Conservation (phyloP, 2,329 filamentous ascomycete species). For the Emmonsiellopsis sp. region DNA sequence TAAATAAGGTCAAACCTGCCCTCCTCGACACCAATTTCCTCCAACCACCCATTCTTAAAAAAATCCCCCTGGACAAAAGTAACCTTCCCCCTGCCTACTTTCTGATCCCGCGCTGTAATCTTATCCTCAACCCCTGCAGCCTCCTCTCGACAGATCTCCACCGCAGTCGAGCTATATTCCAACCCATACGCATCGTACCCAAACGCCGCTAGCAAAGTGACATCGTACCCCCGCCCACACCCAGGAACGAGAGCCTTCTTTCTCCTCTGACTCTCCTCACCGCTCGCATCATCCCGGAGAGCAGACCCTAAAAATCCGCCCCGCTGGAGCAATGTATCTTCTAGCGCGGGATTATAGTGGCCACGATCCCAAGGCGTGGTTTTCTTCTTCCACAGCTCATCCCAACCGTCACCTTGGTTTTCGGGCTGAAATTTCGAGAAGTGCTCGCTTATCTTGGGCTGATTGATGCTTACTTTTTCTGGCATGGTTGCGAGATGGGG, state of each 20-base stretch:
- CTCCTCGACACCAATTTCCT: slow-evolving; percentile 22
- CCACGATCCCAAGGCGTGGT: slow-evolving; percentile 53
- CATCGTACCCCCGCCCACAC: slow-evolving; percentile 75
- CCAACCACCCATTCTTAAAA: slow-evolving; percentile 35
- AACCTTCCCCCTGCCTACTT: slow-evolving; percentile 28
- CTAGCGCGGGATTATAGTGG: slow-evolving; percentile 50
- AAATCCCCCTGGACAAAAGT: slow-evolving; percentile 39
- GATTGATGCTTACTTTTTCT: not conserved
- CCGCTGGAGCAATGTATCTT: slow-evolving; percentile 41
- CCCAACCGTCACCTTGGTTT: slow-evolving; percentile 43
- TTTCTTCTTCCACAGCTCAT: slow-evolving; percentile 46
- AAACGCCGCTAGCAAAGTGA: slow-evolving; percentile 61
- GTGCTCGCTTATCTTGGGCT: slow-evolving; percentile 20
- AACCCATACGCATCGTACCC: slow-evolving; percentile 72
- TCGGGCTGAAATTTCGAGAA: slow-evolving; percentile 35
- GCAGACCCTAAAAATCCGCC: slow-evolving; percentile 29
- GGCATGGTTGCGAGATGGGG: slow-evolving; percentile 1
- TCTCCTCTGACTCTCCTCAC: slow-evolving; percentile 16
- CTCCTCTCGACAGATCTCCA: slow-evolving; percentile 30
- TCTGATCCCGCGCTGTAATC: slow-evolving; percentile 27
- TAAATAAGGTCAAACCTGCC: slow-evolving; percentile 46
- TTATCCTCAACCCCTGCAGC: slow-evolving; percentile 24
- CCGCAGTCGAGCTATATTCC: slow-evolving; percentile 51
- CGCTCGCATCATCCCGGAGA: slow-evolving; percentile 19
- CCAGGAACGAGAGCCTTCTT: slow-evolving; percentile 66